phyloP scores from a whole-genome alignment of 1,284 basidiomycete species.

The Naganishia cerealis region DNA sequence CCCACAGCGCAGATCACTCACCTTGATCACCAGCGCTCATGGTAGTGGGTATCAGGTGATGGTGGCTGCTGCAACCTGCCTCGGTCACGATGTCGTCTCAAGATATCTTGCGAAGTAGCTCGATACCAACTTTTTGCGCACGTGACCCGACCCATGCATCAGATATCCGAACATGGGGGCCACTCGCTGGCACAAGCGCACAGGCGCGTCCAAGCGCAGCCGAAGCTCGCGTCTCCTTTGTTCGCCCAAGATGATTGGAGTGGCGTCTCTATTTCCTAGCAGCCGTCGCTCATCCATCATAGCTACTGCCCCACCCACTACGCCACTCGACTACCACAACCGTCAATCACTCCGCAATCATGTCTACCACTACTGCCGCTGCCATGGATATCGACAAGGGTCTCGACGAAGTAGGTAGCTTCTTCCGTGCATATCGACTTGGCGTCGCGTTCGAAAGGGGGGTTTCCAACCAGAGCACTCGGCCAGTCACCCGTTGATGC shows the following conservation, averaged over 20 bases:
- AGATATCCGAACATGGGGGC: not conserved
- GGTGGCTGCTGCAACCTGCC: too few species aligned
- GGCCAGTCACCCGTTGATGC: not conserved
- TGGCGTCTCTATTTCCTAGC: not conserved
- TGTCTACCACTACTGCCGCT: constrained; percentile 18
- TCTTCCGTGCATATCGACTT: not conserved
- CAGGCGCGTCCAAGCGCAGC: constrained; percentile 8
- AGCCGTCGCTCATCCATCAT: constrained; percentile 7
- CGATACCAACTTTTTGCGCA: constrained; percentile 16
- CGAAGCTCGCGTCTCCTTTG: constrained; percentile 17
- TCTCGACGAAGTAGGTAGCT: constrained; percentile 34
- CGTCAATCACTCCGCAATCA: constrained; percentile 10
- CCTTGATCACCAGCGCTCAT: constrained; percentile 15
- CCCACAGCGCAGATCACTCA: not conserved
- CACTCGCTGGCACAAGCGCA: not conserved
- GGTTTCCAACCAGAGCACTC: constrained; percentile 10
- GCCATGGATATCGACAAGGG: constrained; percentile 35
- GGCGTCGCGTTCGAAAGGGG: constrained; percentile 1
- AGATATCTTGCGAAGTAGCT: not conserved
- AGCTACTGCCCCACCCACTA: not conserved
- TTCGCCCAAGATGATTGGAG: constrained; percentile 9
- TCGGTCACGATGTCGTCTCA: not conserved
- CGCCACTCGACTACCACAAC: not conserved
- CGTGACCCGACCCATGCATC: constrained; percentile 22
- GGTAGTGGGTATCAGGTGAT: not conserved